Evolutionary conservation across 1,139 yeast species (phyloP).

Genomic region (Saccharomycopsis crataegensis): DNA sequence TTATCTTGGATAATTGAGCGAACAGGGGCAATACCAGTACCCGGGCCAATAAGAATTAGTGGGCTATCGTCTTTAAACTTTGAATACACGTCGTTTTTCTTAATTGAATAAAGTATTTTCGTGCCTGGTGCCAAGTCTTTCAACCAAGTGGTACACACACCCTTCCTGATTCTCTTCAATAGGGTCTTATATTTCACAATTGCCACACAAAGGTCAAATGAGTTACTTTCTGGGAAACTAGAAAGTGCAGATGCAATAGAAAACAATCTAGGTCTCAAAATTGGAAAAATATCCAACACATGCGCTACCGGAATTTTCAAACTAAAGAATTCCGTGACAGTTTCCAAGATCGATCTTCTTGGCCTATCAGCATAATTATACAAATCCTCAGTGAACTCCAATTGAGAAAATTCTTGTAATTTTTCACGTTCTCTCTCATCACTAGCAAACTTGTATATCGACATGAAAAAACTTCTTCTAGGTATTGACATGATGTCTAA

Average conservation of each 20-base stretch:
- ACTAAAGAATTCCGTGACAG: conserved; percentile 70
- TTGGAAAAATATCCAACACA: conserved; percentile 69
- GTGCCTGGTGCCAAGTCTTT: conserved; percentile 43
- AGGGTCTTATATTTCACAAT: conserved; percentile 83
- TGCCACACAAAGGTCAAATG: conserved; percentile 65
- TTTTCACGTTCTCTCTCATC: conserved; percentile 67
- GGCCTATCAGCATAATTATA: conserved; percentile 90
- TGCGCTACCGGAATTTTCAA: conserved; percentile 68
- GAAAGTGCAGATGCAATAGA: conserved; percentile 58
- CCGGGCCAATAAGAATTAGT: conserved; percentile 72
- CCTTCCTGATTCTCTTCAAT: conserved; percentile 65
- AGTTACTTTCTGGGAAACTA: conserved; percentile 30
- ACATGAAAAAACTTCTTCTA: conserved; percentile 68
- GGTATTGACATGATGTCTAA: conserved; percentile 81
- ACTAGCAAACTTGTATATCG: conserved; percentile 64
- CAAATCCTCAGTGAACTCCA: conserved; percentile 68
- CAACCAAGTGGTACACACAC: conserved; percentile 79
- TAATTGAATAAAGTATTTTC: conserved; percentile 47
- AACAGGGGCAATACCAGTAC: conserved; percentile 92
- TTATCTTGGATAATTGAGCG: conserved; percentile 48
- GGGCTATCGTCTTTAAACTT: conserved; percentile 37
- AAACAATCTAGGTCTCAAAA: conserved; percentile 71
- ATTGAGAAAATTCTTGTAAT: conserved; percentile 64
- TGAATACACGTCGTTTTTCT: conserved; percentile 35
- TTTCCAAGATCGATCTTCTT: conserved; percentile 78